Conservation (phyloP, 2,329 filamentous ascomycete genomes). For the Gremmenia infestans region DNA sequence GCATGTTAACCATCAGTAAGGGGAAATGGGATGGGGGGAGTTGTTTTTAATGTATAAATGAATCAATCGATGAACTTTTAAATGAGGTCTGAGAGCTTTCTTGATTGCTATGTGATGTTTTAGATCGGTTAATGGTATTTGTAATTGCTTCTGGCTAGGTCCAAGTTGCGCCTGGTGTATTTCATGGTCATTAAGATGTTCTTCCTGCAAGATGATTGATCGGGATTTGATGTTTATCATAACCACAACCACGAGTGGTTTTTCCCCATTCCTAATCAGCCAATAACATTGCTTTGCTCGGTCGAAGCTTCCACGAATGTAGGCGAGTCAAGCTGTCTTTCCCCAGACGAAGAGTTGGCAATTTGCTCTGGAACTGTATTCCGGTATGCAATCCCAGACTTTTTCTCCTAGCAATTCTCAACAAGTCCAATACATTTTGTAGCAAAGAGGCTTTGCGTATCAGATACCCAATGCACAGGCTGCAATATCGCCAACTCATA, state of each 20-base stretch:
- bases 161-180: neutral
- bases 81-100: neutral
- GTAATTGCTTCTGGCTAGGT: neutral
- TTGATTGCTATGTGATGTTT: neutral
- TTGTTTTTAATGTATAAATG: neutral
- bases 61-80: slow-evolving; percentile 11
- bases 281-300: neutral
- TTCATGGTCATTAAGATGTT: neutral
- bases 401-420: too few relatives aligned
- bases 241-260: neutral
- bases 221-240: neutral
- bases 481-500: too few relatives aligned
- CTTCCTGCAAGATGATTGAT: neutral
- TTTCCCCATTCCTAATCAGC: neutral
- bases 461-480: too few relatives aligned
- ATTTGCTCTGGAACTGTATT: too few relatives aligned
- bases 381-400: too few relatives aligned
- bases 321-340: too few relatives aligned
- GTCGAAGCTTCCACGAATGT: neutral
- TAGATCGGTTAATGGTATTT: neutral
- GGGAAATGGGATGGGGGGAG: neutral
- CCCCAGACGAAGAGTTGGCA: too few relatives aligned
- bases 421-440: too few relatives aligned
- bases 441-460: too few relatives aligned
- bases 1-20: slow-evolving; percentile 46